A percentile compares a stretch with the other conserved stretches of the same genome.
phyloP scores from a whole-genome alignment of 1,139 yeast genomes.

The Kurtzmaniella quercitrusa region DNA sequence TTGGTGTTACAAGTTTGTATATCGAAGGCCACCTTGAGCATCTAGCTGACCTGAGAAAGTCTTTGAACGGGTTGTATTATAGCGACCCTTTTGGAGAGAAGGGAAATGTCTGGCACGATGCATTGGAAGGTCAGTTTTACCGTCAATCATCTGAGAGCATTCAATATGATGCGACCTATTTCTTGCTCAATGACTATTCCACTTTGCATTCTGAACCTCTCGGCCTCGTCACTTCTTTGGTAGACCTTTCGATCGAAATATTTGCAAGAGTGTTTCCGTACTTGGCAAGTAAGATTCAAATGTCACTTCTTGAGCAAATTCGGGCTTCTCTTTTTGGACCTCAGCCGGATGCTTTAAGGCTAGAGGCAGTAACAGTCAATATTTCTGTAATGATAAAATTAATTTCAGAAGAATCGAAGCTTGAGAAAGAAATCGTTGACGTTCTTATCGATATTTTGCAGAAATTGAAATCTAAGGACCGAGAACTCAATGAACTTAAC shows the following conservation, averaged over 20 bases:
- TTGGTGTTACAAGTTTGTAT: constrained; percentile 35
- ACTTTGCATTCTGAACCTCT: constrained; percentile 22
- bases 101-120: constrained; percentile 4
- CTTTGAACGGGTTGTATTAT: constrained; percentile 1
- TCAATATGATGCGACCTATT: constrained; percentile 32
- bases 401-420: constrained; percentile 1
- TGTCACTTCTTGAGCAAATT: constrained; percentile 77
- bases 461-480: constrained; percentile 37
- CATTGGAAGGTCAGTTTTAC: constrained; percentile 1
- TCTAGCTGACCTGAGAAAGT: not conserved
- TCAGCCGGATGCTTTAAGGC: constrained; percentile 26
- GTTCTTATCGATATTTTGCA: constrained; percentile 57
- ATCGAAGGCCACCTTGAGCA: not conserved
- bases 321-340: constrained; percentile 40
- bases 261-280: constrained; percentile 69
- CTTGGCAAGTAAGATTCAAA: constrained; percentile 77
- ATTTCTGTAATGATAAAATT: constrained; percentile 51
- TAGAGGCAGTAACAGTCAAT: constrained; percentile 56
- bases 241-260: constrained; percentile 75
- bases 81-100: constrained; percentile 3
- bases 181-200: constrained; percentile 26
- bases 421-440: constrained; percentile 45
- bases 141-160: constrained; percentile 20
- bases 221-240: constrained; percentile 47
- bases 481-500: constrained; percentile 44